These are phyloP conservation scores for Teratosphaeria viscida DNA, from an alignment of 2,329 filamentous ascomycete genomes.

Conservation along the genomic window DNA sequence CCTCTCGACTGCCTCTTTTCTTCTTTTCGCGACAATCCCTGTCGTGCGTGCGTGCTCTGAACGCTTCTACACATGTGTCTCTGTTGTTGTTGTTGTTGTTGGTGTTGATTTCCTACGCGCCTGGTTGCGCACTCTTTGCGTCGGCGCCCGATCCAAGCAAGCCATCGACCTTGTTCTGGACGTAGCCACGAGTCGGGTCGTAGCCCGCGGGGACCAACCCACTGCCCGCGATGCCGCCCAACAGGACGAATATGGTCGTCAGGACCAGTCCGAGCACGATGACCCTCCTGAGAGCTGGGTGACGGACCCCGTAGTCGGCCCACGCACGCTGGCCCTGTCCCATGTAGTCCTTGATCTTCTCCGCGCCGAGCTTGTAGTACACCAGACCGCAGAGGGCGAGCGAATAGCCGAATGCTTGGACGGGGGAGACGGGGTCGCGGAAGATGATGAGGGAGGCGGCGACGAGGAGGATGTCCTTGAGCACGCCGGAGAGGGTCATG, in stretches of 20 bases:
- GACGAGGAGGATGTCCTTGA: conserved; percentile 80
- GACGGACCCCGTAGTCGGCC: conserved; percentile 73
- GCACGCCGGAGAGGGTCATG: conserved; percentile 75
- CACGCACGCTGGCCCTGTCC: conserved; percentile 64
- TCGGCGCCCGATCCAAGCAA: not conserved
- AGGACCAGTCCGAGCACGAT: conserved; percentile 56
- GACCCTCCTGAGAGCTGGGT: conserved; percentile 68
- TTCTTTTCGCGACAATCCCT: not conserved
- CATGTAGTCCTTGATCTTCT: conserved; percentile 72
- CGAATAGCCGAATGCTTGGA: conserved; percentile 76
- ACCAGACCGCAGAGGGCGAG: conserved; percentile 70
- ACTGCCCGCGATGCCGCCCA: conserved; percentile 38
- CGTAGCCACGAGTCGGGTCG: conserved; percentile 8
- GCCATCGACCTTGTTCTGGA: conserved; percentile 2
- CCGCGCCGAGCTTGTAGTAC: conserved; percentile 77
- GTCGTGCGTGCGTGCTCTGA: not conserved
- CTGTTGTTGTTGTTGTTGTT: not conserved
- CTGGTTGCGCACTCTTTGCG: not conserved
- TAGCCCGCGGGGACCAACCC: conserved; percentile 16
- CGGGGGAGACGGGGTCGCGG: conserved; percentile 60
- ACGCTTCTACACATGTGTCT: not conserved
- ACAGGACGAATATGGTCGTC: conserved; percentile 57
- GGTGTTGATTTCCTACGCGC: not conserved
- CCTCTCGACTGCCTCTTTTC: not conserved
- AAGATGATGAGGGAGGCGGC: conserved; percentile 71